Evolutionary conservation across 495 filamentous ascomycete species (phyloP).

Genomic region (Neurospora cerealis): DNA sequence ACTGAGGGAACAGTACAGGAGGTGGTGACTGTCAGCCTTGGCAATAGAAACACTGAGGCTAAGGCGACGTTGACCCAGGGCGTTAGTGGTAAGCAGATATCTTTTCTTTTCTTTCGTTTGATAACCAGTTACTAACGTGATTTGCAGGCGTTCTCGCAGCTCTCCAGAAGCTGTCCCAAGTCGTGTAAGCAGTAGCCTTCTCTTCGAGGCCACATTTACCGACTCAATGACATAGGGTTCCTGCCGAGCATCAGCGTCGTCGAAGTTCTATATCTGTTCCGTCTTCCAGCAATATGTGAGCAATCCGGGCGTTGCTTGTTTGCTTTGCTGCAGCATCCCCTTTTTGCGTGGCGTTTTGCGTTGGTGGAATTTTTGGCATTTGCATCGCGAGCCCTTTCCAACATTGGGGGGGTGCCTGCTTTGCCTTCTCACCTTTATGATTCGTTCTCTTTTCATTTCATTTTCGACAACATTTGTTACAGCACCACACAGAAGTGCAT

Average conservation of each 20-base stretch:
- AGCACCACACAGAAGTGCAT: background rate
- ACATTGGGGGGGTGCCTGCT: background rate
- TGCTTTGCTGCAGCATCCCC: background rate
- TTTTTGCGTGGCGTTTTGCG: background rate
- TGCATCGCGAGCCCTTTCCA: background rate
- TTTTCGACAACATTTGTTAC: background rate
- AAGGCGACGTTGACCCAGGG: conserved; percentile 77
- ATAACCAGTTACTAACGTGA: background rate
- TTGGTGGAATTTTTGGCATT: background rate
- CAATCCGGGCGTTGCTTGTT: background rate
- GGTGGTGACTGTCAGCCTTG: conserved; percentile 74
- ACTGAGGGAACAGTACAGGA: conserved; percentile 35
- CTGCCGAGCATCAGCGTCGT: background rate
- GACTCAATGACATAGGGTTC: background rate
- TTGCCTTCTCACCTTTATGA: background rate
- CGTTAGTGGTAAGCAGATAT: conserved; percentile 59
- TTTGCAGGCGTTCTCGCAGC: conserved; percentile 33
- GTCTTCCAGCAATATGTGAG: background rate
- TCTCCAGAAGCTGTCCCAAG: conserved; percentile 31
- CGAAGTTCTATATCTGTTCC: background rate
- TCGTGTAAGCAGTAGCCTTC: conserved; percentile 13
- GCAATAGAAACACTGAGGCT: conserved; percentile 78
- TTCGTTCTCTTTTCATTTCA: background rate
- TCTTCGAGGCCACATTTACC: conserved; percentile 1
- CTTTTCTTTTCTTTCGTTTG: conserved; percentile 1